Evolutionary conservation across 768 basidiomycete species (phyloP).

Genomic region (Serpula lacrymans): DNA sequence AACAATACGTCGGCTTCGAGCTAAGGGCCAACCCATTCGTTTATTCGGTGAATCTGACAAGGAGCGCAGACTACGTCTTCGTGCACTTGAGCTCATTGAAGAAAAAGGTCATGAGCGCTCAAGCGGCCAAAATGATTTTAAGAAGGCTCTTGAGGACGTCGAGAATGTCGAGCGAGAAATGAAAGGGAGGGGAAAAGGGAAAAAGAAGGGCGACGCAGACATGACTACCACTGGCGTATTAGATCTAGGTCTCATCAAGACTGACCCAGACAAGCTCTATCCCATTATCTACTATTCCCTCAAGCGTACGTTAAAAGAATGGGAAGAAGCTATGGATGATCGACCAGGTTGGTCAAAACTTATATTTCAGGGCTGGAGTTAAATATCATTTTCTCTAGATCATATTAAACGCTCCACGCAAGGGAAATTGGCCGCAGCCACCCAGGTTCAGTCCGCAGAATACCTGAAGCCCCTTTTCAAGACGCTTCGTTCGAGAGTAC

Average conservation of each 20-base stretch:
- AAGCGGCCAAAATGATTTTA: constrained; percentile 94
- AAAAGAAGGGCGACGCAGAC: constrained; percentile 59
- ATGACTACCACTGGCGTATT: constrained; percentile 55
- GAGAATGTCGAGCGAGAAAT: constrained; percentile 72
- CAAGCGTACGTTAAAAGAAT: constrained; percentile 90
- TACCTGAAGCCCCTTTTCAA: constrained; percentile 98
- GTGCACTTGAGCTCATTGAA: constrained; percentile 94
- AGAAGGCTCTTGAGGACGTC: constrained; percentile 82
- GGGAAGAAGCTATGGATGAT: constrained; percentile 94
- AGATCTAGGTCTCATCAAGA: constrained; percentile 80
- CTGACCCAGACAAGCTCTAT: constrained; percentile 92
- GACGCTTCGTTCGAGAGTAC: constrained; percentile 77
- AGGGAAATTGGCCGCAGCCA: constrained; percentile 92
- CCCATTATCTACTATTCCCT: constrained; percentile 96
- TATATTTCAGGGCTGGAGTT: not conserved
- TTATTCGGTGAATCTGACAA: constrained; percentile 95
- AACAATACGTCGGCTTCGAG: constrained; percentile 80
- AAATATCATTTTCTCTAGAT: constrained; percentile 42
- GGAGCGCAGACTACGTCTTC: constrained; percentile 82
- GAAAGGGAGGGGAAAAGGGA: constrained; percentile 52
- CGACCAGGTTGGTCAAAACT: constrained; percentile 71
- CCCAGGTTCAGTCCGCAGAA: constrained; percentile 92
- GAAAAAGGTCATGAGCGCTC: constrained; percentile 78
- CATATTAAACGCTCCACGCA: constrained; percentile 83
- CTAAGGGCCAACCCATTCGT: constrained; percentile 91